phyloP scores from a whole-genome alignment of 352 stramenopile species.

The Globisporangium perplexum region DNA sequence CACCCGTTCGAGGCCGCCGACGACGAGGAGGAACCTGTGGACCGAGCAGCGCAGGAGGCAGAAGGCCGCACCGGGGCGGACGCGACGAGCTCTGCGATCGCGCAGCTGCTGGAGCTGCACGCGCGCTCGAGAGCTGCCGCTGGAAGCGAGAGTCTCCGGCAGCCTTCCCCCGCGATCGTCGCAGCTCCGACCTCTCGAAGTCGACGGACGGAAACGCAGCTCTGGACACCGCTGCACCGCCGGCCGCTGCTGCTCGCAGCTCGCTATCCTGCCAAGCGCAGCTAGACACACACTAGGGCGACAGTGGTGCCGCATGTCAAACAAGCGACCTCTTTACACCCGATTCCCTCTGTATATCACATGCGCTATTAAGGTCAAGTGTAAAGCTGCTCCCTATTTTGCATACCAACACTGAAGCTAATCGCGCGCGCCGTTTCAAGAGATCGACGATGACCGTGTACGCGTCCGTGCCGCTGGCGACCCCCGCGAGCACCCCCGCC shows the following conservation, averaged over 20 bases:
- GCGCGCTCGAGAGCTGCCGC: slow-evolving; percentile 4
- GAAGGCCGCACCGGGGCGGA: neutral
- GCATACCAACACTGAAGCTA: too few relatives aligned
- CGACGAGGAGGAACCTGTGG: slow-evolving; percentile 3
- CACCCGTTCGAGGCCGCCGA: slow-evolving; percentile 13
- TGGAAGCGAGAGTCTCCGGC: neutral
- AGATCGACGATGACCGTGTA: neutral
- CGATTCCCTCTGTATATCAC: too few relatives aligned
- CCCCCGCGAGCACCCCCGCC: neutral
- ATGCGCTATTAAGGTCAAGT: too few relatives aligned
- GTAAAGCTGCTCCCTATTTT: too few relatives aligned
- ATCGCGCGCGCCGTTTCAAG: too few relatives aligned
- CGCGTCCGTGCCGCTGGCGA: slow-evolving; percentile 7
- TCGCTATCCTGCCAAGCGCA: neutral
- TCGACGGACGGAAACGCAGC: neutral
- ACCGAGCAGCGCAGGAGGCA: neutral
- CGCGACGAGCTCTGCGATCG: slow-evolving; percentile 25
- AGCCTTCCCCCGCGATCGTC: too few relatives aligned
- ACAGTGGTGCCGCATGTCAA: too few relatives aligned
- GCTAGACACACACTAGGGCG: too few relatives aligned
- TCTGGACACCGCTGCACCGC: slow-evolving; percentile 26
- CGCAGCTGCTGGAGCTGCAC: slow-evolving; percentile 15
- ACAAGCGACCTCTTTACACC: too few relatives aligned
- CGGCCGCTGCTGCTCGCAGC: neutral
- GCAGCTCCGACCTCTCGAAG: neutral